Evolutionary conservation across 2,329 filamentous ascomycete species (phyloP), one percentile per base, ranked within the genome.

Genomic region (Alternaria postmessia): DNA sequence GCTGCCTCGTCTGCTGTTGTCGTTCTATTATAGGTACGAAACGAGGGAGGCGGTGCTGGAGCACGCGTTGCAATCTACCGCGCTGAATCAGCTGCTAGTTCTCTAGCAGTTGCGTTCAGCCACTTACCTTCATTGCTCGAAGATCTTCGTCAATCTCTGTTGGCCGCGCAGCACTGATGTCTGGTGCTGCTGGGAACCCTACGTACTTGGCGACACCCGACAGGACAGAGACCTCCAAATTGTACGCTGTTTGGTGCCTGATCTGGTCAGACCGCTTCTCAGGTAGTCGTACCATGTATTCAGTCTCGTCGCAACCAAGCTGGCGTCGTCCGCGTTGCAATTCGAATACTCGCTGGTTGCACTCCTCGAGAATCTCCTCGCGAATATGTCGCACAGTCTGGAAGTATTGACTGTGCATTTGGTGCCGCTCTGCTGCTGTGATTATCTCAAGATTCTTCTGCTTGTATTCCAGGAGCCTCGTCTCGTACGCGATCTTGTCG

Each of bases 101-200:
- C 55, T 53, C 28, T 42, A 61, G 51, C 54, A 67, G 43, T 62
- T 36, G 41, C 38, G 41, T 57, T 66, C 57, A 61, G 59, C 59
- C 66, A 86, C 89, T 84, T 83, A 97, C 94, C 74, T 91, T 90
- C 84, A 99, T 97, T 68, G 91, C 91, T 76, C 91, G 89, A 65
- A 98, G 83, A 80, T 99, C 95, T 51, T 94, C 90, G 56, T 97
- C 92, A 47, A 95, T 80, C 73, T 97, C 93, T 11, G 86, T 83
- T 22, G 86, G 79, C 38, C 90, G 89, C 26, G 92, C 91, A 42
- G 91, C 86, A 59, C 84, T 84, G 79, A 99, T 90, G 34, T 91
- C 86, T 20, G 95, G 95, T n/a, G 94, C 95, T 32, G 94, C 94
- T 36, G 95, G 95, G 80, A 99, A 99, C 24, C 95, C 95, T 72